Base-by-base conservation (phyloP, 352 stramenopile species). In the Phytophthora crassamura region DNA sequence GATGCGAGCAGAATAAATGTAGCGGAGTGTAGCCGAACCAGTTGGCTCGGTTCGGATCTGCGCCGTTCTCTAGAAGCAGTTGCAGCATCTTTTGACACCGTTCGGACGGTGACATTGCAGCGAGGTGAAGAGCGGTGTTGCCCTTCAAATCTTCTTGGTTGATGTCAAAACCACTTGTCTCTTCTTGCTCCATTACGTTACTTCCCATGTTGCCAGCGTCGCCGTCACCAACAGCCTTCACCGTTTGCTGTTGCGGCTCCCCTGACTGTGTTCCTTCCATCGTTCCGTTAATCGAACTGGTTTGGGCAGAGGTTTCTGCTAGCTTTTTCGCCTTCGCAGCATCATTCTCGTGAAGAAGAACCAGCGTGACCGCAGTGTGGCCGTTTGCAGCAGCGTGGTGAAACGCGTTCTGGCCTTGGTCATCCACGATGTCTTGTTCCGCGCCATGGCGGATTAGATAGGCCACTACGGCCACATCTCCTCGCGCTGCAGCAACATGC, bases 21-120 rank as follows among this genome's bases (percentile, higher is more conserved):
- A 95, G 56, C 18, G 88, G 72, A 1, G 86, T 93, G 79, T 95
- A 95, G 42, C 88, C 88, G 52, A 95, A 94, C 88, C 88, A 95
- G 50, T 95, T 95, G 0, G 77, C 59, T 46, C 71, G 59, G 55
- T 91, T 94, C 9, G 88, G 82, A 52, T 94, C 81, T 1, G 85
- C 81, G 10, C 86, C 86, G 41, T 93, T 94, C 47, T 95, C 86
- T 5, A 95, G 61, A 10, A 95, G 56, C 12, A 95, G 50, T 54
- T 94, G 82, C 16, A 95, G 34, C 79, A 93, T 93, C 43, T 93
- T 91, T 28, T 95, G 82, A 56, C 86, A 93, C 22, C 85, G 81
- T 5, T 91, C 80, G 0, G 80, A 86, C 7, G 87, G 87, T 1
- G 84, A 91, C 83, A 93, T 95, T n/a, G 83, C 88, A 33, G 88